Evolutionary conservation across 441 rosid species (phyloP).

Genomic region (Eruca vesicaria): DNA sequence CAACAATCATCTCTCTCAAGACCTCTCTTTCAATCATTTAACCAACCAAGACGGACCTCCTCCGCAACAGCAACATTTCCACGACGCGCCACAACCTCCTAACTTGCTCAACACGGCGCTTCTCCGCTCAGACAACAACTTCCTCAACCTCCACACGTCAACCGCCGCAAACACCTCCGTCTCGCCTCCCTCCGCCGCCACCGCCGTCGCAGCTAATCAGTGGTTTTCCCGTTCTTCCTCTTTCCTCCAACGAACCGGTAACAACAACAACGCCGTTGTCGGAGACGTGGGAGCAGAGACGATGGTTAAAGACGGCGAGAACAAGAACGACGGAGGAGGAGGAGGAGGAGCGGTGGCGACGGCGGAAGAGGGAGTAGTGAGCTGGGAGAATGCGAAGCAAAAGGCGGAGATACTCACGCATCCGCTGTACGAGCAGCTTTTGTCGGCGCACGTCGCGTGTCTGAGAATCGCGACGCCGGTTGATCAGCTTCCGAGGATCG

Average conservation of each 20-base stretch:
- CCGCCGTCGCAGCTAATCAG: constrained; percentile 37
- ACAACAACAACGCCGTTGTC: constrained; percentile 42
- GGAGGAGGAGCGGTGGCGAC: too few species aligned
- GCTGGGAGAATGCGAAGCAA: constrained; percentile 85
- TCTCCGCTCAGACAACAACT: constrained; percentile 61
- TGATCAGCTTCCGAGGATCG: constrained; percentile 94
- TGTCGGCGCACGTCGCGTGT: too few species aligned
- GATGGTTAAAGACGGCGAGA: constrained; percentile 43
- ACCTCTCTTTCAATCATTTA: constrained; percentile 80
- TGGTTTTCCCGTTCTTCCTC: constrained; percentile 80
- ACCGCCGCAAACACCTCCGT: constrained; percentile 36
- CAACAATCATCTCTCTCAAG: constrained; percentile 70
- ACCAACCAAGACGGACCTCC: constrained; percentile 49
- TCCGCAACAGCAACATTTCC: constrained; percentile 49
- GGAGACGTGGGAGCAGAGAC: constrained; percentile 48
- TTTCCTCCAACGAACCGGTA: constrained; percentile 44
- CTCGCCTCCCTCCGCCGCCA: constrained; percentile 48
- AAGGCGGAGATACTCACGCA: constrained; percentile 89
- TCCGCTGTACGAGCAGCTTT: too few species aligned
- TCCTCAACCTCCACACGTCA: constrained; percentile 71
- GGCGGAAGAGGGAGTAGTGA: constrained; percentile 54
- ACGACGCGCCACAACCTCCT: constrained; percentile 54
- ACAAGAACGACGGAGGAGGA: constrained; percentile 38
- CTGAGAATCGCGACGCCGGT: too few species aligned
- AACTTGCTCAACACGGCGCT: constrained; percentile 91